phyloP scores from a whole-genome alignment of 2,329 filamentous ascomycete genomes.

The Zelopaecilomyces penicillatus region DNA sequence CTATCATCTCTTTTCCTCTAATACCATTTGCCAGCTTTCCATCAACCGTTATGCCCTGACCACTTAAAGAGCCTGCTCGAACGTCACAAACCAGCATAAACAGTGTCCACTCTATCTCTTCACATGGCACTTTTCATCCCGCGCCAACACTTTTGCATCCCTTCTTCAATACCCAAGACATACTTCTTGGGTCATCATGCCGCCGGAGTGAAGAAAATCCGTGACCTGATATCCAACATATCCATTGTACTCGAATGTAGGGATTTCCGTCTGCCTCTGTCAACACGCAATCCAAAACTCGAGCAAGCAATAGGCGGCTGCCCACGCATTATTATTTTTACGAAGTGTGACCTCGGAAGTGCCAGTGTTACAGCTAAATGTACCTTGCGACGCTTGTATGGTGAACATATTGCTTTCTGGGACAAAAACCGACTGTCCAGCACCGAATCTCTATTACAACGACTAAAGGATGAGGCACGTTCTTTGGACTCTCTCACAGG shows the following conservation, averaged over 20 bases:
- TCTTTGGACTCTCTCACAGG: conserved; percentile 58
- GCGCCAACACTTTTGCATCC: conserved; percentile 62
- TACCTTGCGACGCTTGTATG: conserved; percentile 25
- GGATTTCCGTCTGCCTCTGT: conserved; percentile 83
- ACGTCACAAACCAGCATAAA: no score
- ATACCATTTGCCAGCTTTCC: no score
- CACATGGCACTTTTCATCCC: conserved; percentile 53
- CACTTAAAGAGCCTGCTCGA: no score
- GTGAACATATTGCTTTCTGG: conserved; percentile 35
- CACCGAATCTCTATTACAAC: conserved; percentile 31
- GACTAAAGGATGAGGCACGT: conserved; percentile 24
- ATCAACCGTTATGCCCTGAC: no score
- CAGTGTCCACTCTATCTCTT: no score
- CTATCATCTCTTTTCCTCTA: no score
- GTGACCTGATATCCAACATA: conserved; percentile 67
- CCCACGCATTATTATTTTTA: conserved; percentile 78
- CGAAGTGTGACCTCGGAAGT: conserved; percentile 68
- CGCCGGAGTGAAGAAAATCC: conserved; percentile 74
- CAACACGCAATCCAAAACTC: conserved; percentile 83
- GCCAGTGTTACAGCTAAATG: conserved; percentile 21
- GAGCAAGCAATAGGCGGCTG: conserved; percentile 67
- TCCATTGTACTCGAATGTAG: conserved; percentile 90
- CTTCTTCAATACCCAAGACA: conserved; percentile 69
- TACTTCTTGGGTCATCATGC: conserved; percentile 95
- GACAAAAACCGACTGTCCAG: conserved; percentile 25